Conservation (phyloP, 257 asterid genomes). For the Jasminum sambac region DNA sequence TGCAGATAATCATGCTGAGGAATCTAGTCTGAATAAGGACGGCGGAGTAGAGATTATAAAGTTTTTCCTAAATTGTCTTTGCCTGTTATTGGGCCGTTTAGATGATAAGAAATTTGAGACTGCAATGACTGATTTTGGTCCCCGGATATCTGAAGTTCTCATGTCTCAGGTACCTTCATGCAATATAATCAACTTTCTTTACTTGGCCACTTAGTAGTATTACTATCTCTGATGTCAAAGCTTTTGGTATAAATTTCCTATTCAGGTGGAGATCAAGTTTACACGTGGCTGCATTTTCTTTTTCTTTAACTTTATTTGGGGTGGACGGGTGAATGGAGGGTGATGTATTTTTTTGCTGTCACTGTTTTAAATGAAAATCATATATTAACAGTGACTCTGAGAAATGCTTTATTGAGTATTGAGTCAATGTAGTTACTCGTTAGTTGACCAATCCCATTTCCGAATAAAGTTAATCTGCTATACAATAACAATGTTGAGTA, state of each 20-base stretch:
- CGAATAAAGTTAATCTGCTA: background rate
- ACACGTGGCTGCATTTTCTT: background rate
- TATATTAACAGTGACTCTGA: background rate
- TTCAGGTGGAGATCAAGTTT: background rate
- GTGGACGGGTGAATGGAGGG: background rate
- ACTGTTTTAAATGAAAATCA: background rate
- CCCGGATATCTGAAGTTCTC: constrained; percentile 64
- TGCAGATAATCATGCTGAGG: constrained; percentile 64
- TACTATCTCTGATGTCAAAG: constrained; percentile 5
- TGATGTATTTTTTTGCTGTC: background rate
- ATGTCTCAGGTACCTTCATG: constrained; percentile 64
- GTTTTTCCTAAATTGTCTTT: constrained; percentile 79
- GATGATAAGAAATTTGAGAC: constrained; percentile 55
- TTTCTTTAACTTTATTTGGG: background rate
- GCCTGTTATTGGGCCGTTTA: constrained; percentile 78
- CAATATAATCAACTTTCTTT: constrained; percentile 20
- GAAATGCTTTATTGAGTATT: background rate
- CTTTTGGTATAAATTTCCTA: background rate
- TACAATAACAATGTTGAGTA: background rate
- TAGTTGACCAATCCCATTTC: background rate
- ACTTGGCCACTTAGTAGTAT: background rate
- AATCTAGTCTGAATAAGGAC: constrained; percentile 41
- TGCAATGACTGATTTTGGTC: constrained; percentile 64
- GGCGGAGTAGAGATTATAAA: constrained; percentile 63
- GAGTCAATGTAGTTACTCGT: background rate